Evolutionary conservation across 805 yeast genomes (phyloP), one percentile per base, ranked within the genome.

Genomic region (Candida tibetensis): DNA sequence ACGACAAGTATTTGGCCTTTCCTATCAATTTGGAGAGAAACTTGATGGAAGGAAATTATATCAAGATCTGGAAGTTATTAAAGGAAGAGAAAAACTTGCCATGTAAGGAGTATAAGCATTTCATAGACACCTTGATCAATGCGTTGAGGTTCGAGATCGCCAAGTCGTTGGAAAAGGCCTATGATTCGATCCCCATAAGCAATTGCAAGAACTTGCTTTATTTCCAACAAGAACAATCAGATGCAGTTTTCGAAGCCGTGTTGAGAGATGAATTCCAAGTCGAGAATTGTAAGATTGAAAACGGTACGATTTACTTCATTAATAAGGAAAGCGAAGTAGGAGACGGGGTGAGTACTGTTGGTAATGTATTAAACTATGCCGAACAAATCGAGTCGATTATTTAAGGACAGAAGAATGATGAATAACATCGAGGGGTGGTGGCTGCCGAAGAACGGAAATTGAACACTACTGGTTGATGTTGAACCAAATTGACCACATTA

Each of bases 41-140:
- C 84, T 76, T 93, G 48, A 88, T 91, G 83, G 98, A 93, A 65
- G 99, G 99, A 30, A 85, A 91, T 47, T 93, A 90, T 63, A 93
- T 88, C 61, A 86, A 86, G 62, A 91, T 90, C 32, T 85, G 93
- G 84, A 82, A 78, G 49, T 73, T 85, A 39, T 73, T 85, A 46
- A 79, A 81, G 36, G 76, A 78, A 42, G 69, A 71, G 38, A 50
- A 65, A 27, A 67, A 66, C 52, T 79, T 82, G 47, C 81, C 82
- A 18, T 74, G 80, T 47, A 77, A 80, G 41, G 98, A 93, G 60
- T 90, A 81, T 60, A 76, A 76, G 41, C 74, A 86, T 32, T 86
- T 91, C 61, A 84, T 88, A 42, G 81, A 76, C 41, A 81, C 85
- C 15, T 72, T 90, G 57, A 76, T 83, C 50, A 73, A 74, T 49